These are phyloP conservation scores for Microdochium bolleyi DNA, from an alignment of 2,329 filamentous ascomycete genomes.

Conservation along the genomic window DNA sequence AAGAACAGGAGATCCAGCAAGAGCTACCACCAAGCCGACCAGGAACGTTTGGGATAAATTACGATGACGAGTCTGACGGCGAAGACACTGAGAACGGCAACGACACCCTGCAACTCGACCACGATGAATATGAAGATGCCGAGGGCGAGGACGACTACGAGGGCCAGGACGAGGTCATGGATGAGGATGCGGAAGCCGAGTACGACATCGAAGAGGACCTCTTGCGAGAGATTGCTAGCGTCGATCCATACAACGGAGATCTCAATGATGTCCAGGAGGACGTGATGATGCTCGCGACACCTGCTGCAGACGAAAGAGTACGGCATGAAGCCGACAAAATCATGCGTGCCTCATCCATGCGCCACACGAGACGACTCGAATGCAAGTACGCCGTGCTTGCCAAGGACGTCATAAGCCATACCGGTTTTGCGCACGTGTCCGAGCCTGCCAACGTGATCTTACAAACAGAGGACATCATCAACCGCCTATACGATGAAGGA, in stretches of 20 bases:
- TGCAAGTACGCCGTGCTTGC: slow-evolving; percentile 65
- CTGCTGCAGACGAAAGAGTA: slow-evolving; percentile 44
- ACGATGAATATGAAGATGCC: slow-evolving; percentile 19
- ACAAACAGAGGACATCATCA: slow-evolving; percentile 64
- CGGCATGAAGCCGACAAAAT: slow-evolving; percentile 48
- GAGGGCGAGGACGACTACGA: slow-evolving; percentile 28
- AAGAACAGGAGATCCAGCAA: slow-evolving; percentile 28
- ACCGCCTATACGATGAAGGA: slow-evolving; percentile 55
- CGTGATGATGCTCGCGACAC: slow-evolving; percentile 46
- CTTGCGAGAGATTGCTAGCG: slow-evolving; percentile 18
- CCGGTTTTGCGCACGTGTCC: slow-evolving; percentile 49
- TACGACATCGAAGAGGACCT: slow-evolving; percentile 26
- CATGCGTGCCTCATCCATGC: slow-evolving; percentile 42
- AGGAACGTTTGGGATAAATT: slow-evolving; percentile 20
- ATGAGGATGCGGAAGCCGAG: slow-evolving; percentile 23
- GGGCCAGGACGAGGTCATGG: slow-evolving; percentile 28
- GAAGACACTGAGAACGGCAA: slow-evolving; percentile 28
- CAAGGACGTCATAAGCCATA: slow-evolving; percentile 56
- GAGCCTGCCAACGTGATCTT: slow-evolving; percentile 69
- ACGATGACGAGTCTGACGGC: slow-evolving; percentile 21
- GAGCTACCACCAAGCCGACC: slow-evolving; percentile 17
- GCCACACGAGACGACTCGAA: slow-evolving; percentile 36
- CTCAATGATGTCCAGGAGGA: slow-evolving; percentile 33
- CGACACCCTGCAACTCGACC: slow-evolving; percentile 20
- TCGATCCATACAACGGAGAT: slow-evolving; percentile 14